Base-by-base conservation (phyloP, 305 asterid species). In the Fraxinus sp. region DNA sequence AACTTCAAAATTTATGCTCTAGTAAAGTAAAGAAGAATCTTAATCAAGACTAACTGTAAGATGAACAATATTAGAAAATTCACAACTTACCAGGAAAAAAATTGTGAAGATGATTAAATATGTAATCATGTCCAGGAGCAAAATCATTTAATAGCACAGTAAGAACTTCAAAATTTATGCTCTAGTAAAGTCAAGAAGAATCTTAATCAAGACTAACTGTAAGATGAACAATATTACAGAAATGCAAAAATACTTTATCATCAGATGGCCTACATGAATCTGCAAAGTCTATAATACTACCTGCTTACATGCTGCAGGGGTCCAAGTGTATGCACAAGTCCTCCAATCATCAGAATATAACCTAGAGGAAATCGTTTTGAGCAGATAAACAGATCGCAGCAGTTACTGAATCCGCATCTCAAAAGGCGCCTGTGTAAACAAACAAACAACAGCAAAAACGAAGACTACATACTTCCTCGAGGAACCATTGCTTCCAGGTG, bases 271-370 rank as follows among this genome's bases (percentile, higher is more conserved):
- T 85, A 86, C 82, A 79, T 36, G 82, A 79, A 76, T 77, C 22
- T 78, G 85, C 76, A 75, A 84, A 79, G 79, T 81, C 87, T 83
- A 80, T 74, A 77, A 74, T 76, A 78, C 88, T 89, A 87, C 82
- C 84, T 87, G 80, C 87, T 81, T 80, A 86, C 80, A 83, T 78
- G 84, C 85, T 82, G 79, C 85, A 85, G 82, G 80, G 55, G 82
- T 86, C 88, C 83, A 79, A 80, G 76, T 77, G 35, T 83, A 39
- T 84, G 86, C 86, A 79, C 78, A 80, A 83, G 83, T 85, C 86
- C 80, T 80, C 78, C 59, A 81, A 74, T 80, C 88, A 84, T 83
- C 85, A 83, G 88, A 74, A 82, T 68, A 82, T 82, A 81, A 66
- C 66, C 88, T 82, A 89, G 85, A 79, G 77, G 79, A 84, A 73